Conservation (phyloP, 257 asterid species). For the Nicotiana undulata region DNA sequence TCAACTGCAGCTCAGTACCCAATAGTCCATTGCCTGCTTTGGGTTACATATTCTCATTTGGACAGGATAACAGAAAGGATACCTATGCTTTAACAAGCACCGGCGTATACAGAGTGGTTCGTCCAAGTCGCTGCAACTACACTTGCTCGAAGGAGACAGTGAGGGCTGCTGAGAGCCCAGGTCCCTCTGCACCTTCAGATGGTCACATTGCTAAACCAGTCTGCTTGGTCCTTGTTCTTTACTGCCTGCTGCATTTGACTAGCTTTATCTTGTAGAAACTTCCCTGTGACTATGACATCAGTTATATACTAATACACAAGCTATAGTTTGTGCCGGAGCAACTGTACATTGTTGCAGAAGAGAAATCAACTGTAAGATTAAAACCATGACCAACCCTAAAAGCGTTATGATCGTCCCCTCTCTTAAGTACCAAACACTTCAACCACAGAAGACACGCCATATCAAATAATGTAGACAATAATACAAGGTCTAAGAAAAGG, state of each 20-base stretch:
- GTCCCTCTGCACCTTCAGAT: slow-evolving; percentile 36
- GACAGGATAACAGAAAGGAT: slow-evolving; percentile 72
- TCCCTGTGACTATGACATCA: not conserved
- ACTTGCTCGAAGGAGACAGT: slow-evolving; percentile 67
- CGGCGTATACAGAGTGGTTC: slow-evolving; percentile 79
- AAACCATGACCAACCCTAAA: not conserved
- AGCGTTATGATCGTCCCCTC: not conserved
- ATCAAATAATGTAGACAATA: not conserved
- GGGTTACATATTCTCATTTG: slow-evolving; percentile 66
- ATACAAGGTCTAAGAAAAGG: too few species aligned
- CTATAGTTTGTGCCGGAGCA: not conserved
- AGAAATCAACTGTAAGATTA: not conserved
- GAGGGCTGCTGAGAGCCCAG: slow-evolving; percentile 13
- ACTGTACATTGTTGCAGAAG: not conserved
- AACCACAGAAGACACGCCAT: not conserved
- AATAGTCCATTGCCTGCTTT: slow-evolving; percentile 65
- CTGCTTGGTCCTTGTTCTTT: slow-evolving; percentile 25
- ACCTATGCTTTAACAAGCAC: slow-evolving; percentile 50
- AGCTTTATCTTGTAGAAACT: slow-evolving; percentile 21
- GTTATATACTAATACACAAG: not conserved
- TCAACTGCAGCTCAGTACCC: slow-evolving; percentile 57
- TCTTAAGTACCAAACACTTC: not conserved
- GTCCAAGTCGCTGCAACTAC: slow-evolving; percentile 86
- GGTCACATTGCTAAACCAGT: slow-evolving; percentile 26
- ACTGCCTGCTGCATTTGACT: slow-evolving; percentile 25